Conservation (phyloP, 257 asterid genomes). For the Fraxinus quadrangulata region DNA sequence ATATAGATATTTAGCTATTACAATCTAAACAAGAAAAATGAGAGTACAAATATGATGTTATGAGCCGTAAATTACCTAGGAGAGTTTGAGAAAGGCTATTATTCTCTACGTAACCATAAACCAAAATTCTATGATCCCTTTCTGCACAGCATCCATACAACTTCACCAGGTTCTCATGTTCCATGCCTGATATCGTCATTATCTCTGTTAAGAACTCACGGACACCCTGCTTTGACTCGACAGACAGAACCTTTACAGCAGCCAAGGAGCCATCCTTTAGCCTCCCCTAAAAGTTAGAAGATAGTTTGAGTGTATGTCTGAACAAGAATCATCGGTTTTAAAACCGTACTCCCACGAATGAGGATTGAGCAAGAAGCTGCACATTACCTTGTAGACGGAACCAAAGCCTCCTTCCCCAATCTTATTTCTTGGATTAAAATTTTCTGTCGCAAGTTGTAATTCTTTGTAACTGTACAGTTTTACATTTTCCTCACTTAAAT, state of each 20-base stretch:
- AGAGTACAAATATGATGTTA: conserved; percentile 6
- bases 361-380: conserved; percentile 7
- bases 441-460: conserved; percentile 58
- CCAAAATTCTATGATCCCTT: conserved; percentile 69
- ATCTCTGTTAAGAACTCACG: conserved; percentile 77
- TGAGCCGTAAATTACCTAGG: conserved; percentile 50
- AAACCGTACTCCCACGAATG: background rate
- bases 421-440: conserved; percentile 60
- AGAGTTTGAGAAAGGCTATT: conserved; percentile 90
- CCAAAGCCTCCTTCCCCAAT: conserved; percentile 96
- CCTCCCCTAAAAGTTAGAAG: conserved; percentile 56
- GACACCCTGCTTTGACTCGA: conserved; percentile 77
- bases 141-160: conserved; percentile 88
- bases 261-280: conserved; percentile 69
- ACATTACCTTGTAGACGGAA: conserved; percentile 72
- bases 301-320: conserved; percentile 2
- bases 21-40: conserved; percentile 2
- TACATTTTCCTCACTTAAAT: conserved; percentile 47
- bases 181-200: conserved; percentile 58
- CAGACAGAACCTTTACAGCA: conserved; percentile 88
- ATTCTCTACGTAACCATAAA: conserved; percentile 83
- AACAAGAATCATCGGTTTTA: background rate
- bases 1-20: conserved; percentile 20
- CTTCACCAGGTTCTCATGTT: conserved; percentile 84
- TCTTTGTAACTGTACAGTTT: conserved; percentile 65